Conservation (phyloP, 2,329 filamentous ascomycete genomes). For the Sclerotinia subarctica region DNA sequence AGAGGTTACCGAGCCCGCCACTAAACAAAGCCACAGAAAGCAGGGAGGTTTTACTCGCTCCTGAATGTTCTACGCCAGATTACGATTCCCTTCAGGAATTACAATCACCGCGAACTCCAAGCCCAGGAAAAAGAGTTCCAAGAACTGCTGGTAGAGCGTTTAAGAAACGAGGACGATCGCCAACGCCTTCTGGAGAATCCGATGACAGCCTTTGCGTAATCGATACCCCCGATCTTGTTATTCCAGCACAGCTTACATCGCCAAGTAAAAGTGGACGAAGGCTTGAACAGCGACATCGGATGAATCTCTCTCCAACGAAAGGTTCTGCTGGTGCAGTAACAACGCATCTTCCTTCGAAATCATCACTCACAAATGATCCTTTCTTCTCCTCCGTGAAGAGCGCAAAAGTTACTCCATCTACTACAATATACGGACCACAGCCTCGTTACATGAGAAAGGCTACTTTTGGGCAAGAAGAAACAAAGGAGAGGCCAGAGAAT, state of each 20-base stretch:
- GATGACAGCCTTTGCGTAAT: slow-evolving; percentile 32
- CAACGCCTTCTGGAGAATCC: slow-evolving; percentile 26
- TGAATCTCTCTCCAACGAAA: slow-evolving; percentile 25
- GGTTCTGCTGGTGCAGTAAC: slow-evolving; percentile 15
- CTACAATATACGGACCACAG: slow-evolving; percentile 22
- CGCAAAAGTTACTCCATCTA: slow-evolving; percentile 23
- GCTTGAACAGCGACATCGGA: slow-evolving; percentile 21
- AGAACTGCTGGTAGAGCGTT: slow-evolving; percentile 12
- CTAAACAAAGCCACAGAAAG: slow-evolving; percentile 24
- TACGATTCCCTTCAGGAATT: slow-evolving; percentile 26
- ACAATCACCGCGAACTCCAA: slow-evolving; percentile 26
- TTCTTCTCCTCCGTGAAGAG: slow-evolving; percentile 30
- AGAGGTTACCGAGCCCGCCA: slow-evolving; percentile 29
- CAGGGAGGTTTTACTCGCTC: slow-evolving; percentile 27
- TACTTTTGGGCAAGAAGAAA: slow-evolving; percentile 30
- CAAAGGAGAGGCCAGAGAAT: slow-evolving; percentile 20
- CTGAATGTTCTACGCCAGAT: slow-evolving; percentile 23
- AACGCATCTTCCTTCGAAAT: background rate
- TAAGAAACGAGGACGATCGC: slow-evolving; percentile 20
- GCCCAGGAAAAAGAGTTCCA: slow-evolving; percentile 24
- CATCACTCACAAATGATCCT: slow-evolving; percentile 26
- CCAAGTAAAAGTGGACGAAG: slow-evolving; percentile 28
- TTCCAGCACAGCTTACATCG: slow-evolving; percentile 30
- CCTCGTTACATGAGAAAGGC: slow-evolving; percentile 33
- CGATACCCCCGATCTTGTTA: slow-evolving; percentile 28